phyloP scores from a whole-genome alignment of 2,329 filamentous ascomycete genomes.

The Knufia fluminis region DNA sequence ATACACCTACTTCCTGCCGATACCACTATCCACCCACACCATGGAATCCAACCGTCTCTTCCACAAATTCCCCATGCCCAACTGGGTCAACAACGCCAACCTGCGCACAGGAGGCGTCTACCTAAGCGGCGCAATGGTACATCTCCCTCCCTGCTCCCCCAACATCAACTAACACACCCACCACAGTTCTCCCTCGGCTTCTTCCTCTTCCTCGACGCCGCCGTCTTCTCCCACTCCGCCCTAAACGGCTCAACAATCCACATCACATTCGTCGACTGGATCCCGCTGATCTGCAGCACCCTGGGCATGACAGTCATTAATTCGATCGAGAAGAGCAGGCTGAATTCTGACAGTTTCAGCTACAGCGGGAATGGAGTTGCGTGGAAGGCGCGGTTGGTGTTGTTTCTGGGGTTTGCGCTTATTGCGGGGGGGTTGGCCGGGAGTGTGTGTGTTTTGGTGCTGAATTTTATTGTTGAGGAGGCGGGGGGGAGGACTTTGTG shows the following conservation, averaged over 20 bases:
- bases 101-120: conserved; percentile 58
- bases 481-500: conserved; percentile 55
- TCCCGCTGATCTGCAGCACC: conserved; percentile 59
- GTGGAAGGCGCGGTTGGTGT: conserved; percentile 60
- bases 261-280: conserved; percentile 64
- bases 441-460: conserved; percentile 56
- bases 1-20: neutral
- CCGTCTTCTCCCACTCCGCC: conserved; percentile 52
- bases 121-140: conserved; percentile 55
- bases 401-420: conserved; percentile 61
- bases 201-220: conserved; percentile 60
- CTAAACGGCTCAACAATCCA: conserved; percentile 54
- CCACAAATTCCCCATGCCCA: conserved; percentile 53
- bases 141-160: conserved; percentile 21
- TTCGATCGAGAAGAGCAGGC: conserved; percentile 58
- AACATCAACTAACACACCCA: neutral
- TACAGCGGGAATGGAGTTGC: conserved; percentile 57
- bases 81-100: conserved; percentile 57
- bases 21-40: neutral
- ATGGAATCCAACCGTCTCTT: conserved; percentile 47
- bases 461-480: conserved; percentile 56
- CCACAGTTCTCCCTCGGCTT: conserved; percentile 58
- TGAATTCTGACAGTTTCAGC: conserved; percentile 55
- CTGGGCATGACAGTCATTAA: conserved; percentile 66
- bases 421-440: conserved; percentile 60